Evolutionary conservation across 352 stramenopile species (phyloP), one percentile per base, ranked within the genome.

Genomic region (Globisporangium megalacanthum): DNA sequence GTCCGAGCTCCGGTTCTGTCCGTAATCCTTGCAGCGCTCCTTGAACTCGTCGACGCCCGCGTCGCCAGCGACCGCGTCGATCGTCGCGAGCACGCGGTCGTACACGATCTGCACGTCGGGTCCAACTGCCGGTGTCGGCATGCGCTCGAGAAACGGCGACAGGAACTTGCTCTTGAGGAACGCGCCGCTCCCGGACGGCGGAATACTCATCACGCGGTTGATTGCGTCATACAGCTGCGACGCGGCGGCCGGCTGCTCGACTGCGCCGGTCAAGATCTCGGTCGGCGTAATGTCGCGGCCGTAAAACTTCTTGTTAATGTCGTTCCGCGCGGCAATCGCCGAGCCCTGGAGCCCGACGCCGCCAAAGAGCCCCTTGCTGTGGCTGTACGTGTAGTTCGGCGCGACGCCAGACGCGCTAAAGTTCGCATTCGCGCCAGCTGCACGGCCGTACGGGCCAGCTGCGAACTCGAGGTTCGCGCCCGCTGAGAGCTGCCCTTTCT

Each of bases 281-380:
- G 79, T 89, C 25, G 85, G 85, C 49, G 79, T 79, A 54, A 95
- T 90, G 35, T 95, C 81, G 10, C 80, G 75, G n/a, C 86, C 86
- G 58, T 95, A 95, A 54, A 95, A 95, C 56, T 89, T 89, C 66
- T 88, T 86, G 72, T 95, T 95, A 45, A 95, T 73, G 52, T 94
- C 83, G 17, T 70, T 61, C 15, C 83, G 80, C 19, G 82, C 81
- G 3, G 83, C 77, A 58, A 95, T 95, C 19, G 71, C 86, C 46
- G 83, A 91, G 10, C 83, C 86, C 58, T 95, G 83, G 20, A 95
- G 68, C 6, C 77, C 78, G 22, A 93, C 72, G 45, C 86, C 86
- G n/a, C 79, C 86, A 58, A 91, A 95, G 1, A 95, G 69, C 1
- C 86, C 86, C 64, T 93, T 93, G 69, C 80, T 92, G 64, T 93